Conservation (phyloP, 106 monocot genomes). For the Allium fistulosum region DNA sequence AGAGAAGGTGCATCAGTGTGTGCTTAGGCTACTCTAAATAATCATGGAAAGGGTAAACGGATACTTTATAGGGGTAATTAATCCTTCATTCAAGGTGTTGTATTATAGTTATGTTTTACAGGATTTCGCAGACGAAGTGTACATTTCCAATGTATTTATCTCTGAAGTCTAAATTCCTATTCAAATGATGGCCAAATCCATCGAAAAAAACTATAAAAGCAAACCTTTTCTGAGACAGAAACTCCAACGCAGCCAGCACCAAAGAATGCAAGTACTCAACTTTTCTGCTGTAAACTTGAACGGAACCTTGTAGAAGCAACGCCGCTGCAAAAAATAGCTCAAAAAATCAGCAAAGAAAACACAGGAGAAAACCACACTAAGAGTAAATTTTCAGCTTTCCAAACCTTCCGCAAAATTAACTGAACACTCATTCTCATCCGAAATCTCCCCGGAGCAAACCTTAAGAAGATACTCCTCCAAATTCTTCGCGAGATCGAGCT, state of each 20-base stretch:
- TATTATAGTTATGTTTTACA: too few species aligned
- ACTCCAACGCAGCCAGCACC: slow-evolving; percentile 73
- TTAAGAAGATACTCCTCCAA: slow-evolving; percentile 90
- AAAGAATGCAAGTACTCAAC: slow-evolving; percentile 88
- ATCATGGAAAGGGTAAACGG: too few species aligned
- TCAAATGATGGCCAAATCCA: too few species aligned
- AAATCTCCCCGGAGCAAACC: slow-evolving; percentile 83
- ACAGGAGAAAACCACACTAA: not conserved
- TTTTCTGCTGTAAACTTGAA: slow-evolving; percentile 92
- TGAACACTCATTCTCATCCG: slow-evolving; percentile 28
- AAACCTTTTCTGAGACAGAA: slow-evolving; percentile 77
- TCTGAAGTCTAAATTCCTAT: not conserved
- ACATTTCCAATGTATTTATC: not conserved
- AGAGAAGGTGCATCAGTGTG: too few species aligned
- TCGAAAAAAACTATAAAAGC: not conserved
- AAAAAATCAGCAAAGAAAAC: slow-evolving; percentile 4
- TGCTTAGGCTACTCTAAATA: too few species aligned
- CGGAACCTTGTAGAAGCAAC: slow-evolving; percentile 77
- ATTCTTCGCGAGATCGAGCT: slow-evolving; percentile 74
- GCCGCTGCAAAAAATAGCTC: slow-evolving; percentile 52
- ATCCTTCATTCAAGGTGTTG: too few species aligned
- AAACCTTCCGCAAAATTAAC: slow-evolving; percentile 90
- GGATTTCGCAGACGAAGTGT: too few species aligned
- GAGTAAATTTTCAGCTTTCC: not conserved
- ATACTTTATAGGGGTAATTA: too few species aligned